Percentiles rank a stretch among this genome's conserved stretches.
phyloP scores from a whole-genome alignment of 2,329 filamentous ascomycete genomes.

The Microsporum audouinii region DNA sequence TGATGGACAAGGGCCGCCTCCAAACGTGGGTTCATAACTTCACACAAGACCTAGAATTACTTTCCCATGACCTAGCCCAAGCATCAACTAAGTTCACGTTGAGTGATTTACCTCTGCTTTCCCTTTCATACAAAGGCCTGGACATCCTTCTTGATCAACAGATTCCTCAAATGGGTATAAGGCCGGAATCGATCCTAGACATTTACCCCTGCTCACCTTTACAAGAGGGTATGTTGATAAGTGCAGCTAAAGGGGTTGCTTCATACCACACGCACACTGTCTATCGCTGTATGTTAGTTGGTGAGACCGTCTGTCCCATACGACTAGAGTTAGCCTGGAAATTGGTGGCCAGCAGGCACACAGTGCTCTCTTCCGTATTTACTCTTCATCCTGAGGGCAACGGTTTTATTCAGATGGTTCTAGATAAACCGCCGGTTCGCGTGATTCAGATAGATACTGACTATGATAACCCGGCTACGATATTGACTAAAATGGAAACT shows the following conservation, averaged over 20 bases:
- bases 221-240: slow-evolving; percentile 6
- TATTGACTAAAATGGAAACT: neutral
- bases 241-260: neutral
- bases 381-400: neutral
- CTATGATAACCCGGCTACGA: too few relatives aligned
- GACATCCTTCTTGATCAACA: slow-evolving; percentile 25
- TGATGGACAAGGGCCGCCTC: slow-evolving; percentile 41
- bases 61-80: slow-evolving; percentile 19
- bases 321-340: slow-evolving; percentile 5
- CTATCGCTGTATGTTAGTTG: neutral
- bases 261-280: neutral
- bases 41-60: slow-evolving; percentile 22
- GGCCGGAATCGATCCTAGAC: slow-evolving; percentile 30
- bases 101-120: slow-evolving; percentile 36
- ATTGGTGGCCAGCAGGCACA: slow-evolving; percentile 17
- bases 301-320: neutral
- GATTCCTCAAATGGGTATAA: slow-evolving; percentile 24
- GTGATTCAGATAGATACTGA: neutral
- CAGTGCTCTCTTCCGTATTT: slow-evolving; percentile 25
- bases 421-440: neutral
- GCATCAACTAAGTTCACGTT: slow-evolving; percentile 24
- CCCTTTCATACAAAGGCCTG: slow-evolving; percentile 33
- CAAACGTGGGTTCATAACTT: slow-evolving; percentile 33
- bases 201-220: slow-evolving; percentile 14
- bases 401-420: neutral